Percentiles rank a stretch among this genome's conserved stretches.
phyloP scores from a whole-genome alignment of 257 asterid species.

The Nicotiana obtusifolia region DNA sequence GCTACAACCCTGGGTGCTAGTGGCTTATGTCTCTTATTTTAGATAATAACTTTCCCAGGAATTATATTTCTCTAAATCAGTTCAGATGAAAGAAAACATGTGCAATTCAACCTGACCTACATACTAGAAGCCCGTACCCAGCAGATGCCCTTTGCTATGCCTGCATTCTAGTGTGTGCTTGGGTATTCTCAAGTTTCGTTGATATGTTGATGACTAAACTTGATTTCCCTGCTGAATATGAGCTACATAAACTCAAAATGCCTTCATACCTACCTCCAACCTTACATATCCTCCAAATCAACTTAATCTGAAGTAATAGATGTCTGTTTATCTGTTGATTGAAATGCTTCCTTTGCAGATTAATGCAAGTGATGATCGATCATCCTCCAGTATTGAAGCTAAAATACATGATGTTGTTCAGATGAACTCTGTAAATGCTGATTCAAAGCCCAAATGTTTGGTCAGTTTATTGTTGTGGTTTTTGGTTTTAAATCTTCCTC shows the following conservation, averaged over 20 bases:
- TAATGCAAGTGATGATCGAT: conserved; percentile 97
- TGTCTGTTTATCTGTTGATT: background rate
- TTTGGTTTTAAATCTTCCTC: background rate
- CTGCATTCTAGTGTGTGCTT: conserved; percentile 1
- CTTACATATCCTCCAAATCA: background rate
- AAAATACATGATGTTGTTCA: conserved; percentile 90
- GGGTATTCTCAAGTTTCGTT: background rate
- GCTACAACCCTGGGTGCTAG: background rate
- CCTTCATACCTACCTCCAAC: background rate
- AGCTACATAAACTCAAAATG: conserved; percentile 3
- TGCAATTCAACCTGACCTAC: background rate
- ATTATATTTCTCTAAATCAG: background rate
- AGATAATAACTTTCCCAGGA: background rate
- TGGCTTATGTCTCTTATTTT: background rate
- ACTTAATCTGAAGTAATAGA: background rate
- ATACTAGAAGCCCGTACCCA: background rate
- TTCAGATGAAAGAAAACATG: background rate
- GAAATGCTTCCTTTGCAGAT: conserved; percentile 49
- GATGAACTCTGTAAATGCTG: conserved; percentile 83
- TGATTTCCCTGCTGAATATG: background rate
- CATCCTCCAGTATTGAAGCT: conserved; percentile 73
- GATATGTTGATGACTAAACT: background rate
- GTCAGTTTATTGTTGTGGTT: conserved; percentile 39
- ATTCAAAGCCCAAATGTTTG: conserved; percentile 97
- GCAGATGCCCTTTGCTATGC: background rate